A percentile compares a stretch with the other conserved stretches of the same genome.
Evolutionary conservation across 768 basidiomycete species (phyloP).

Genomic region (Lanmaoa rubissima): DNA sequence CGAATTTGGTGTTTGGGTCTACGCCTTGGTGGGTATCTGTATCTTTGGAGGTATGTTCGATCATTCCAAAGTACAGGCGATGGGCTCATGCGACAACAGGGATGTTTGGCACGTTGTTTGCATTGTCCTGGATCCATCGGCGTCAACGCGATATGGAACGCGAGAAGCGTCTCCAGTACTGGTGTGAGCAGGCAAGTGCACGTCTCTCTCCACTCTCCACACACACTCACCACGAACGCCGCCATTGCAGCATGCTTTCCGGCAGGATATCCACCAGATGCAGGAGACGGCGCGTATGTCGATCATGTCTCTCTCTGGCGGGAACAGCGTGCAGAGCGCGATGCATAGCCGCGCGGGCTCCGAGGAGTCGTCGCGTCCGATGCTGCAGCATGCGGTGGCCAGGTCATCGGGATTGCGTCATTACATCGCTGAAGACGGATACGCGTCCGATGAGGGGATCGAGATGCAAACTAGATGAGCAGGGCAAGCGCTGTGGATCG

Average conservation of each 20-base stretch:
- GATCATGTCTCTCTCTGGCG: conserved; percentile 49
- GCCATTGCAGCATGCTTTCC: conserved; percentile 61
- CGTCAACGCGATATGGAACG: conserved; percentile 73
- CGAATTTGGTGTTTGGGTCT: conserved; percentile 67
- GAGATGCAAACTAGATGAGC: background rate
- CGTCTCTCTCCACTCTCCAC: background rate
- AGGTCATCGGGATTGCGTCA: conserved; percentile 55
- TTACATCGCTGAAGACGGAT: conserved; percentile 35
- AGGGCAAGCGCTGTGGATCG: background rate
- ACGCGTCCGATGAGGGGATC: background rate
- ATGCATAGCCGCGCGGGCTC: conserved; percentile 47
- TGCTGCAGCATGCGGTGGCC: conserved; percentile 43
- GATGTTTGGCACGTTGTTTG: conserved; percentile 67
- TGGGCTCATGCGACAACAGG: conserved; percentile 41
- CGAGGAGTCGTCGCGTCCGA: conserved; percentile 56
- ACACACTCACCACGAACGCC: background rate
- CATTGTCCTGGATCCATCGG: conserved; percentile 68
- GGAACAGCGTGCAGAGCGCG: conserved; percentile 47
- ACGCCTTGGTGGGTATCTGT: conserved; percentile 65
- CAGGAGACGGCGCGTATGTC: conserved; percentile 70
- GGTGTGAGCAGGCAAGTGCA: conserved; percentile 75
- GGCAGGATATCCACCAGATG: conserved; percentile 79
- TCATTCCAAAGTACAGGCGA: background rate
- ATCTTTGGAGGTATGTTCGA: conserved; percentile 64
- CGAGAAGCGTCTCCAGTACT: conserved; percentile 83